A percentile compares a stretch with the other conserved stretches of the same genome.
Conservation (phyloP, 208 protist species). For the Porcisia deanei region DNA sequence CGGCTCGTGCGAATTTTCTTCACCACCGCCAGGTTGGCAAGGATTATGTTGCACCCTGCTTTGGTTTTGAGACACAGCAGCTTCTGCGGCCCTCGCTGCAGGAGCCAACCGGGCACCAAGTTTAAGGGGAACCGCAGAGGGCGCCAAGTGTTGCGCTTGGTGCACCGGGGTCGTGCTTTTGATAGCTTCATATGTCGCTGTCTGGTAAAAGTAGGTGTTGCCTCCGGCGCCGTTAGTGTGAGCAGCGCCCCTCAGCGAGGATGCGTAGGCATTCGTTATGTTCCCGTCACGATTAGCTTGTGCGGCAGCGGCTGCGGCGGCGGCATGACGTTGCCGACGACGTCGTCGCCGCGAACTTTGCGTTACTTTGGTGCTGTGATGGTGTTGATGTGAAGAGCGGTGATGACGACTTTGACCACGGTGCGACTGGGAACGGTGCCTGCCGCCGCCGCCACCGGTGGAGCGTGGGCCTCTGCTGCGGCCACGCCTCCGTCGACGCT, state of each 20-base stretch:
- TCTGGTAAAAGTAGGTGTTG: conserved; percentile 39
- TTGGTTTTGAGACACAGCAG: not conserved
- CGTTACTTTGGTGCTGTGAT: conserved; percentile 39
- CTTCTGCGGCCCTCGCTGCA: not conserved
- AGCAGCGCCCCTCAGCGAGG: not conserved
- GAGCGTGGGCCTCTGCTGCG: conserved; percentile 30
- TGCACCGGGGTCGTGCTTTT: conserved; percentile 41
- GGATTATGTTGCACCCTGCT: not conserved
- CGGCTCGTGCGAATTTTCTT: not conserved
- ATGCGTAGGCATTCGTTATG: not conserved
- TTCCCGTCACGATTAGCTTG: conserved; percentile 1
- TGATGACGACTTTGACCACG: conserved; percentile 30
- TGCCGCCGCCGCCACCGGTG: conserved; percentile 31
- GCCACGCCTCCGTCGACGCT: conserved; percentile 30
- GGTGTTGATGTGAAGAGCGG: conserved; percentile 21
- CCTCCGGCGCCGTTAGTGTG: not conserved
- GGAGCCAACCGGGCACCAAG: conserved; percentile 1
- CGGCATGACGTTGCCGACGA: conserved; percentile 40
- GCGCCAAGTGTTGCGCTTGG: conserved; percentile 34
- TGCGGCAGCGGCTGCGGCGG: conserved; percentile 20
- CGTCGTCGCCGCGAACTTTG: conserved; percentile 47
- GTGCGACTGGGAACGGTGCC: conserved; percentile 31
- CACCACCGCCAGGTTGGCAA: not conserved
- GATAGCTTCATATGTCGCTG: conserved; percentile 73
- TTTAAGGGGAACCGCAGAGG: conserved; percentile 16